Evolutionary conservation across 202 grass and related monocot species (phyloP).

Genomic region (Bolboschoenoplectus hybrid): DNA sequence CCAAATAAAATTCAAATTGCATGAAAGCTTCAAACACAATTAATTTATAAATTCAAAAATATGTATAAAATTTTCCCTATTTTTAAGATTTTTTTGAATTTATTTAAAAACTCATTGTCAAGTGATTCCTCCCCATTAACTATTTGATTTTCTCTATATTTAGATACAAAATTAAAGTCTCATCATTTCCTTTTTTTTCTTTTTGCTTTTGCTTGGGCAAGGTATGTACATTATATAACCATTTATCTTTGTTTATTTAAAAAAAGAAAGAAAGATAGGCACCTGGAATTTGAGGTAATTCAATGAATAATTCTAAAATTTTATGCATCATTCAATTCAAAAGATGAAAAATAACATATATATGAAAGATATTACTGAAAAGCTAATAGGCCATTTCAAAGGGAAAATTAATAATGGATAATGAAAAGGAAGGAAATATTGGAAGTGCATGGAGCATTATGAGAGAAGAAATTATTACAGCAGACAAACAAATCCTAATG

Average conservation of each 20-base stretch:
- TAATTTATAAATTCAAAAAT: too few species aligned
- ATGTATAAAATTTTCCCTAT: too few species aligned
- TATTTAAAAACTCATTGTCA: too few species aligned
- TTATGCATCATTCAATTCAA: neutral
- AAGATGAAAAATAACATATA: neutral
- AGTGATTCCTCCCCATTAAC: neutral
- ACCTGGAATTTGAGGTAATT: neutral
- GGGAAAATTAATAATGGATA: neutral
- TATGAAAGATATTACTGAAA: too few species aligned
- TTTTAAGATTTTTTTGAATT: too few species aligned
- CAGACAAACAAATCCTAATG: neutral
- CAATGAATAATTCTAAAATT: neutral
- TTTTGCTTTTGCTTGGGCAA: neutral
- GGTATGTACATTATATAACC: neutral
- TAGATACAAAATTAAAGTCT: neutral
- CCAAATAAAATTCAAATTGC: too few species aligned
- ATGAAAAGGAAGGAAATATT: neutral
- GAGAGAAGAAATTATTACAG: slow-evolving; percentile 5
- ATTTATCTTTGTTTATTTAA: neutral
- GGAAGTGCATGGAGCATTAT: neutral
- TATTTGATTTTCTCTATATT: neutral
- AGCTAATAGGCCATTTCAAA: neutral
- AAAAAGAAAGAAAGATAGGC: neutral
- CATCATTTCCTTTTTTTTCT: neutral
- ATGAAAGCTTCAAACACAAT: too few species aligned